Conservation (phyloP, 192 early-diverging fungal genomes). For the Haplosporangium gracile region DNA sequence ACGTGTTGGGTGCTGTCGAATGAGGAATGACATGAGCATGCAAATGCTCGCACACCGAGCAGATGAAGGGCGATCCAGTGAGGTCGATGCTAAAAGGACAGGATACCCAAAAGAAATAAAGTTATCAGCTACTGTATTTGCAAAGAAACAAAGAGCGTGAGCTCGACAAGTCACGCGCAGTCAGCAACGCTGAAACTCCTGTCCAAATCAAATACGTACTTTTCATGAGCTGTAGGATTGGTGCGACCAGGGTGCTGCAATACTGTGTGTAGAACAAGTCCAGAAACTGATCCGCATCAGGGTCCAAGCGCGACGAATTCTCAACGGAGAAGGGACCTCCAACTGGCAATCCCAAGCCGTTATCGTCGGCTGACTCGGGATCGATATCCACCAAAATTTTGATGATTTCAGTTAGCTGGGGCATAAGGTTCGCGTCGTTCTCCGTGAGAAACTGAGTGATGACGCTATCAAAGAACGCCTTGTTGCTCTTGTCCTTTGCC, state of each 20-base stretch:
- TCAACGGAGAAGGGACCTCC: conserved; percentile 26
- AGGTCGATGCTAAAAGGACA: conserved; percentile 9
- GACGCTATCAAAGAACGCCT: conserved; percentile 73
- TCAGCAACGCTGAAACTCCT: not conserved
- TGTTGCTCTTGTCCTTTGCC: conserved; percentile 35
- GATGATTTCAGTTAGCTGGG: conserved; percentile 80
- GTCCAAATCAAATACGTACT: not conserved
- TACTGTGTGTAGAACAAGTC: conserved; percentile 81
- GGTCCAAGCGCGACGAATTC: conserved; percentile 34
- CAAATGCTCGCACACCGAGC: conserved; percentile 70
- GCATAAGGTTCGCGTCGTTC: conserved; percentile 72
- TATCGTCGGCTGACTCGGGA: not conserved
- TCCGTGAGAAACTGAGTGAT: conserved; percentile 73
- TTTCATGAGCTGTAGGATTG: conserved; percentile 20
- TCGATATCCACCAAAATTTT: conserved; percentile 77
- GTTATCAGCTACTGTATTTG: not conserved
- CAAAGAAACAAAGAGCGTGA: not conserved
- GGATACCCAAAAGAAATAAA: not conserved
- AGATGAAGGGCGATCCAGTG: conserved; percentile 40
- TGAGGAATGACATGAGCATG: conserved; percentile 78
- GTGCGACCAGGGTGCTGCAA: conserved; percentile 65
- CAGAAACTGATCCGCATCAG: conserved; percentile 79
- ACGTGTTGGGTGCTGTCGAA: conserved; percentile 77
- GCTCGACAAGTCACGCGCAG: too few species aligned
- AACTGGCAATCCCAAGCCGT: not conserved